Evolutionary conservation across 2,329 filamentous ascomycete genomes (phyloP).

Genomic region (Epichloe typhina): DNA sequence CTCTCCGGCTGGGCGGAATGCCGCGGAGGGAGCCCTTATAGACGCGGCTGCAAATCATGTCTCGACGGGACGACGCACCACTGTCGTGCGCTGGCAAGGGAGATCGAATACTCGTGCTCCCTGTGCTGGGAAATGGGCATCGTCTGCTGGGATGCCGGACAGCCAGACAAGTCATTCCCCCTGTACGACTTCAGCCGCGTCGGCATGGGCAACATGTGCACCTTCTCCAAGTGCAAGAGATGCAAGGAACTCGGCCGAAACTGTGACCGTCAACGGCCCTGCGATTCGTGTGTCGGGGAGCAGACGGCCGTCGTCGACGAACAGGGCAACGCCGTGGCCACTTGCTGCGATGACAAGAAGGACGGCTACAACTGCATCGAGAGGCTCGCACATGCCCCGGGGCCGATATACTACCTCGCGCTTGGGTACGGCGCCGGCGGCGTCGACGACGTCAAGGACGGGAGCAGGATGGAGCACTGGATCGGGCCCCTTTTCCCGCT

Average conservation of each 20-base stretch:
- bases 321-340: neutral
- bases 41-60: slow-evolving; percentile 9
- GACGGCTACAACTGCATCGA: slow-evolving; percentile 9
- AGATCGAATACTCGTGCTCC: slow-evolving; percentile 10
- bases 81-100: slow-evolving; percentile 9
- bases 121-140: slow-evolving; percentile 19
- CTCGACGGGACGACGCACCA: slow-evolving; percentile 5
- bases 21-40: slow-evolving; percentile 6
- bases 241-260: slow-evolving; percentile 12
- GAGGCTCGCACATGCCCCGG: slow-evolving; percentile 7
- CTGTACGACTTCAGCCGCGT: slow-evolving; percentile 18
- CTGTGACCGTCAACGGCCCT: slow-evolving; percentile 26
- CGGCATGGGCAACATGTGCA: slow-evolving; percentile 17
- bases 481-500: slow-evolving; percentile 11
- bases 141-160: slow-evolving; percentile 11
- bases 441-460: slow-evolving; percentile 15
- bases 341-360: slow-evolving; percentile 4
- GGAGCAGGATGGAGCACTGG: slow-evolving; percentile 13
- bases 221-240: slow-evolving; percentile 13
- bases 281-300: slow-evolving; percentile 19
- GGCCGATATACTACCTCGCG: slow-evolving; percentile 22
- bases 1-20: slow-evolving; percentile 9
- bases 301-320: neutral
- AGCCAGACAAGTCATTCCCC: slow-evolving; percentile 7
- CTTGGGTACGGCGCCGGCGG: slow-evolving; percentile 17